A percentile compares a stretch with the other conserved stretches of the same genome.
phyloP scores from a whole-genome alignment of 2,329 filamentous ascomycete genomes.

The Shiraia sp. region DNA sequence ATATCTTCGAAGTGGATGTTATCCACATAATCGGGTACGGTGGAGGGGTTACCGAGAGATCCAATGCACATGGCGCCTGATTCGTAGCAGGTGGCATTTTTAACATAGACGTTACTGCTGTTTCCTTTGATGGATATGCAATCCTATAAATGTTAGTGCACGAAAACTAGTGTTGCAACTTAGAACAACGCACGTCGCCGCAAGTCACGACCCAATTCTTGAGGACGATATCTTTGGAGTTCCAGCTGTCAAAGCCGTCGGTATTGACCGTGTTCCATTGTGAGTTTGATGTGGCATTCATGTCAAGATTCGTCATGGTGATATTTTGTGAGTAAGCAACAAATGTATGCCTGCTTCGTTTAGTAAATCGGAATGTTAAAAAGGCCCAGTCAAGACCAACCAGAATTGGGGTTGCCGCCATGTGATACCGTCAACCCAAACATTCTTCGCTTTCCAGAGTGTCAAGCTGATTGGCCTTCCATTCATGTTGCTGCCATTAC shows the following conservation, averaged over 20 bases:
- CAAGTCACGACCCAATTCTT: conserved; percentile 50
- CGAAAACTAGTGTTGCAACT: conserved; percentile 29
- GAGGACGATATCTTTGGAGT: conserved; percentile 52
- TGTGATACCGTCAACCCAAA: conserved; percentile 49
- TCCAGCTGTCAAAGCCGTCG: conserved; percentile 57
- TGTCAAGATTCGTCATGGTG: conserved; percentile 58
- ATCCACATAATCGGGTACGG: conserved; percentile 59
- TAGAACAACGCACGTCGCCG: conserved; percentile 34
- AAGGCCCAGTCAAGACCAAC: conserved; percentile 17
- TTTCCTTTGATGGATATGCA: conserved; percentile 66
- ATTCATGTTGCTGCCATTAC: conserved; percentile 46
- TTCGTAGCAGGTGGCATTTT: conserved; percentile 65
- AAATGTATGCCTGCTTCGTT: conserved; percentile 44
- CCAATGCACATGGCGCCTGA: conserved; percentile 63
- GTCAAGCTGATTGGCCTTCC: conserved; percentile 53
- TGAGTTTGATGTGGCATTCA: conserved; percentile 53
- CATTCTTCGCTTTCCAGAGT: conserved; percentile 52
- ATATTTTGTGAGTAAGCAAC: conserved; percentile 55
- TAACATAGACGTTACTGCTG: conserved; percentile 60
- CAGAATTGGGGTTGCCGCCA: conserved; percentile 56
- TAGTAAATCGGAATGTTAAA: not conserved
- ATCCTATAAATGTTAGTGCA: conserved; percentile 53
- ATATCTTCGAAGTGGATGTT: conserved; percentile 49
- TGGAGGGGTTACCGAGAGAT: conserved; percentile 61
- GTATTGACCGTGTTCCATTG: conserved; percentile 55